phyloP scores from a whole-genome alignment of 108 stramenopile species.

The Pseudonitzschia delicatissima region DNA sequence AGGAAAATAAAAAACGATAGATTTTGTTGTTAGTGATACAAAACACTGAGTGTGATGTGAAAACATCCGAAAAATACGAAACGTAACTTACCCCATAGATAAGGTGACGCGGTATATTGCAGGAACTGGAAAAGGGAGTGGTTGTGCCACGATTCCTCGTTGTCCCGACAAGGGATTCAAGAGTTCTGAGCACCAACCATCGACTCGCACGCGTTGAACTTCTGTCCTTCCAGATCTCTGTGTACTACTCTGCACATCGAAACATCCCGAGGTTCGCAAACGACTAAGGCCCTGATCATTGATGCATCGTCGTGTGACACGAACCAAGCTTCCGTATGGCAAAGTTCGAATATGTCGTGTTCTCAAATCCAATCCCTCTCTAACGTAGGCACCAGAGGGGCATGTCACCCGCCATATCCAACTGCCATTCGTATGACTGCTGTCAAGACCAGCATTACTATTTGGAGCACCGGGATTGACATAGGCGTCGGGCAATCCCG shows the following conservation, averaged over 20 bases:
- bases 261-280: conserved; percentile 36
- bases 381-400: conserved; percentile 73
- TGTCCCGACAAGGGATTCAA: conserved; percentile 86
- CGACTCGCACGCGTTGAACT: not conserved
- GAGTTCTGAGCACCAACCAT: conserved; percentile 86
- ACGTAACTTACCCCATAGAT: conserved; percentile 27
- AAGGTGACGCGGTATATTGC: conserved; percentile 51
- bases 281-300: conserved; percentile 76
- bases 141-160: conserved; percentile 66
- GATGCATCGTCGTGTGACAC: conserved; percentile 60
- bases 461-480: not conserved
- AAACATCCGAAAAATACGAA: not conserved
- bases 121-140: conserved; percentile 70
- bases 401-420: conserved; percentile 75
- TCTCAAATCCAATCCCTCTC: conserved; percentile 73
- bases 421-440: not conserved
- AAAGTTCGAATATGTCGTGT: conserved; percentile 56
- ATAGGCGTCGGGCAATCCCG: conserved; percentile 48
- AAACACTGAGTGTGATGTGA: not conserved
- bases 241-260: not conserved
- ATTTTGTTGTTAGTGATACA: too few relatives aligned
- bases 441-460: too few relatives aligned
- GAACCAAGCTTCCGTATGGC: conserved; percentile 64
- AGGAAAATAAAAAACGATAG: too few relatives aligned
- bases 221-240: not conserved